Evolutionary conservation across 2,329 filamentous ascomycete species (phyloP), one percentile per base, ranked within the genome.

Genomic region (Aspergillus proliferans): DNA sequence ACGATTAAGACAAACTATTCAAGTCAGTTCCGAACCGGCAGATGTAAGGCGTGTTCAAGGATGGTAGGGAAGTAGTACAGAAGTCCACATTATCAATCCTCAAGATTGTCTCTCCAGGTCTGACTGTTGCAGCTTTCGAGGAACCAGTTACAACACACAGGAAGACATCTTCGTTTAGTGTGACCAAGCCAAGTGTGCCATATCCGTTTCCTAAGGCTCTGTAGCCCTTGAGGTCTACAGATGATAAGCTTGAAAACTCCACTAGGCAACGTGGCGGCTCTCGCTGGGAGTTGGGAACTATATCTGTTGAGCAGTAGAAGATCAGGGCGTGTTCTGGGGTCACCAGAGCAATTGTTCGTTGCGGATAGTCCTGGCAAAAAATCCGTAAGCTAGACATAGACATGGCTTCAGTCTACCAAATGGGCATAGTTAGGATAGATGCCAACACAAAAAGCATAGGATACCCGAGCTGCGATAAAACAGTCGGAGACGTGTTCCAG

Each of bases 81-180:
- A 97, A 97, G 56, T 93, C 88, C 50, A 96, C 92, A 18, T 81
- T 83, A 52, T 84, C 79, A 60, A 97, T 97, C 67, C 85, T 84
- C 71, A 93, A 87, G 21, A 96, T 85, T 3, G 86, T 92, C 75
- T 97, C 92, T 43, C 88, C 88, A 0, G 90, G 90, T 43, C 90
- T 80, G 43, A 96, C 79, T 1, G 83, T 89, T 14, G 91, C 92
- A 5, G 91, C 89, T 53, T 85, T 83, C 18, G 82, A 79, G 34
- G 88, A 86, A 42, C 84, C 82, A 24, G 87, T 94, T 47, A 97
- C 87, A 49, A 96, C 86, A 52, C 90, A 93, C 14, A 97, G 76
- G 66, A 97, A 97, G 12, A 96, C 85, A 73, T 96, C 89, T 51
- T 83, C 79, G 54, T 84, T 83, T 53, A 95, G 80, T 0, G 89